Evolutionary conservation across 352 stramenopile species (phyloP).

Genomic region (Globisporangium okanoganense): DNA sequence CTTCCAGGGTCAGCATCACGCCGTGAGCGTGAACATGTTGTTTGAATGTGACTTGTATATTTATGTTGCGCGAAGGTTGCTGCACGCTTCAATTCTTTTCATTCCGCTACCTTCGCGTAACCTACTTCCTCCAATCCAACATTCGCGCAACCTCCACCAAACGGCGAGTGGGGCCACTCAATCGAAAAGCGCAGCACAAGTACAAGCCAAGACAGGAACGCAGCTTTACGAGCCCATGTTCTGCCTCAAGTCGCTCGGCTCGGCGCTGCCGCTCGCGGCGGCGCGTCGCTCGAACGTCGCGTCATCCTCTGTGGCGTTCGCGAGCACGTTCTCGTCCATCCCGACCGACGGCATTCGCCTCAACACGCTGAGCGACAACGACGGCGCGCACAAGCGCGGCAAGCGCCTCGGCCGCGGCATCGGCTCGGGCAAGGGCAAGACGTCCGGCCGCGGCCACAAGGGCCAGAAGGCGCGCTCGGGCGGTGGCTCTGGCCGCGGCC

Average conservation of each 20-base stretch:
- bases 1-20: too few relatives aligned
- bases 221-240: slow-evolving; percentile 31
- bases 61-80: neutral
- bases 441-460: slow-evolving; percentile 96
- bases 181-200: slow-evolving; percentile 1
- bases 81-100: too few relatives aligned
- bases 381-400: slow-evolving; percentile 81
- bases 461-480: slow-evolving; percentile 94
- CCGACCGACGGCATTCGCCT: slow-evolving; percentile 65
- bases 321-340: slow-evolving; percentile 48
- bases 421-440: slow-evolving; percentile 94
- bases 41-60: too few relatives aligned
- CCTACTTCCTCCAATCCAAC: neutral
- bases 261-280: slow-evolving; percentile 33
- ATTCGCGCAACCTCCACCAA: neutral
- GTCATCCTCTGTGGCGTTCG: slow-evolving; percentile 22
- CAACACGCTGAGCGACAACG: slow-evolving; percentile 86
- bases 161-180: slow-evolving; percentile 9
- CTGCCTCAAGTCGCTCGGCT: slow-evolving; percentile 54
- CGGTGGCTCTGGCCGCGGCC: slow-evolving; percentile 70
- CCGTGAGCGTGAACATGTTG: too few relatives aligned
- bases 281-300: slow-evolving; percentile 13
- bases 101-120: too few relatives aligned
- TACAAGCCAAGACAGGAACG: neutral
- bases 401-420: slow-evolving; percentile 92